These are phyloP conservation scores for Pleurotus cornucopiae DNA, from an alignment of 768 basidiomycete genomes.

Conservation along the genomic window DNA sequence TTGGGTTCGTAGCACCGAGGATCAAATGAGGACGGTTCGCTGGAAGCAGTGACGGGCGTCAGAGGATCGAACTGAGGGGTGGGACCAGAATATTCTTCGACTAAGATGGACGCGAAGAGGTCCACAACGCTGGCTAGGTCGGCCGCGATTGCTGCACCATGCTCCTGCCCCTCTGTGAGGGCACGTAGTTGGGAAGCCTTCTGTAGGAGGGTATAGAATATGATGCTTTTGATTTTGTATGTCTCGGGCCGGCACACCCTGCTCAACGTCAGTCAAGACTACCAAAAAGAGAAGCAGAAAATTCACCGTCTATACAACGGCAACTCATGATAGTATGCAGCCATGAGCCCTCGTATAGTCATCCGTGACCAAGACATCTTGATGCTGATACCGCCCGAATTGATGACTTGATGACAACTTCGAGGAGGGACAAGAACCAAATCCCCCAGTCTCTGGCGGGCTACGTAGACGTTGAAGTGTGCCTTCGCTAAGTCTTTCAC, in stretches of 20 bases:
- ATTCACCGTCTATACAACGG: slow-evolving; percentile 74
- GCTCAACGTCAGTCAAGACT: not conserved
- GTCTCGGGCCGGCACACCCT: slow-evolving; percentile 81
- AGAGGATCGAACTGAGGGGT: not conserved
- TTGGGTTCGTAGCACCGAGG: slow-evolving; percentile 13
- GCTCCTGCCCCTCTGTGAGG: not conserved
- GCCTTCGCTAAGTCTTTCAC: slow-evolving; percentile 61
- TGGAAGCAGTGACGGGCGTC: not conserved
- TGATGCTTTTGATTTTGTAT: slow-evolving; percentile 68
- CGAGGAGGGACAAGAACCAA: slow-evolving; percentile 77
- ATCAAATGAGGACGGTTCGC: not conserved
- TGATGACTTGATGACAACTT: slow-evolving; percentile 83
- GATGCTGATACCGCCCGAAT: slow-evolving; percentile 73
- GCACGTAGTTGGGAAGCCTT: slow-evolving; percentile 10
- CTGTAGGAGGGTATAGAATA: slow-evolving; percentile 49
- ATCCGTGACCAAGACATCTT: slow-evolving; percentile 88
- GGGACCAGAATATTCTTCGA: slow-evolving; percentile 36
- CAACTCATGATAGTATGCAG: slow-evolving; percentile 67
- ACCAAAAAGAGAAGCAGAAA: not conserved
- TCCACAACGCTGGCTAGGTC: slow-evolving; percentile 33
- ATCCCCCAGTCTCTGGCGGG: slow-evolving; percentile 73
- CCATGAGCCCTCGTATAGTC: slow-evolving; percentile 57
- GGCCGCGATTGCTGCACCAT: slow-evolving; percentile 9
- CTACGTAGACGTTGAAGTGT: slow-evolving; percentile 65
- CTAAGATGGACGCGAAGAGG: slow-evolving; percentile 49